Base-by-base conservation (phyloP, 257 asterid species). In the Capsicum pubescens region DNA sequence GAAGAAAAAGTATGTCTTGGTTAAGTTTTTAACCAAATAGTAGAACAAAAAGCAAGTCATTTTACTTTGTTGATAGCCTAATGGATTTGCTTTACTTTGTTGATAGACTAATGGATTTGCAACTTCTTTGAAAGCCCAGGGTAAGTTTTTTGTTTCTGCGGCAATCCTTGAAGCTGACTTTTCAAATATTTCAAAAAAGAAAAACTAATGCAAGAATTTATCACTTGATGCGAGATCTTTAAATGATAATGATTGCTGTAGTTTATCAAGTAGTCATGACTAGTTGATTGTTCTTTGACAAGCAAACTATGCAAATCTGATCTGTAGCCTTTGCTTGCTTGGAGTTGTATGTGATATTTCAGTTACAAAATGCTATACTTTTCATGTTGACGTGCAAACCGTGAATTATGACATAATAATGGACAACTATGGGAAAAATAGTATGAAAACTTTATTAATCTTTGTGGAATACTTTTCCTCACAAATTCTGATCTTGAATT, bases 291-390 rank as follows among this genome's bases (percentile, higher is more conserved):
- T 70, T 71, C 56, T 9, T 71, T 42, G 79, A 46, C 8, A 71
- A 71, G 17, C 71, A 71, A 21, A 74, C 58, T 19, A 21, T 52
- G 61, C 8, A 3, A 12, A 56, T 13, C 21, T 52, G 81, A 50
- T 74, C 4, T 35, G 17, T 50, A 52, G 56, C 61, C n/a, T 64
- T 74, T 36, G 42, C 56, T 74, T 50, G 8, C n/a, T 74, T 52
- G 44, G 44, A 64, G 35, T 74, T 50, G 32, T 74, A 13, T 74
- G 46, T 50, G 42, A 21, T 14, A 74, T 50, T 74, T 74, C n/a
- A 74, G 81, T 60, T 35, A 74, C 46, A 74, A 50, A 52, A 74
- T 74, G 57, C 15, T 9, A 50, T 54, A 21, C 39, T 48, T 74
- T 48, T 3, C 15, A 74, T 21, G 44, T 12, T 21, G 39, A 48